Base-by-base conservation (phyloP, 495 filamentous ascomycete species). In the Penicillium herquei region DNA sequence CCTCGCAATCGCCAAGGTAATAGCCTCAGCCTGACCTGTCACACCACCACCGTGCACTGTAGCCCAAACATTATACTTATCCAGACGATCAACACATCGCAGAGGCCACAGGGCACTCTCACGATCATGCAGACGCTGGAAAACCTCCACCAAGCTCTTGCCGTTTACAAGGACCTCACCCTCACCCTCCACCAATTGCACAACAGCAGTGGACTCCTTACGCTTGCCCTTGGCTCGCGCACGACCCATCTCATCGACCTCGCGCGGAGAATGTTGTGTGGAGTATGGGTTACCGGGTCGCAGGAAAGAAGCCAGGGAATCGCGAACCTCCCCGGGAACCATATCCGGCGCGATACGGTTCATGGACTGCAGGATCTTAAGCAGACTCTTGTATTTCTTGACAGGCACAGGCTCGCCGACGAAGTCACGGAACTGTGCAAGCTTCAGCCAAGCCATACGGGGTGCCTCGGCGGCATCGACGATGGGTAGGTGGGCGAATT, bases 31-130 rank as follows among this genome's bases (percentile, higher is more conserved):
- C 73, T 99, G 94, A 3, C 94, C 94, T 9, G 94, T 99, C 21
- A 85, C 86, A 59, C 94, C 94, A 53, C 94, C 94, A 35, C 94
- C 94, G 39, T 74, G 77, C 3, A 91, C 89, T 10, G 85, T 76
- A 50, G 85, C 90, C 87, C 88, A 99, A 11, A 96, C 89, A 67
- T 99, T 99, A 75, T 99, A 99, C 72, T 95, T 97, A 72, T 96
- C 91, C 54, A 96, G 68, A 51, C 94, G 78, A n/a, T 84, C 75
- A 33, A 92, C 93, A 44, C 83, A 81, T 57, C 91, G 87, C 62
- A 98, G 70, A 5, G 95, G 84, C 93, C 93, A 98, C 8, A 96
- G 74, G 0, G 89, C 94, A 63, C 91, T 97, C 75, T 98, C 95
- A 21, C 94, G 85, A 68, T 99, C 94, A 71, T 98, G 92, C 41